Evolutionary conservation across 306 rosid genomes (phyloP).

Genomic region (Albizia julibrissin): DNA sequence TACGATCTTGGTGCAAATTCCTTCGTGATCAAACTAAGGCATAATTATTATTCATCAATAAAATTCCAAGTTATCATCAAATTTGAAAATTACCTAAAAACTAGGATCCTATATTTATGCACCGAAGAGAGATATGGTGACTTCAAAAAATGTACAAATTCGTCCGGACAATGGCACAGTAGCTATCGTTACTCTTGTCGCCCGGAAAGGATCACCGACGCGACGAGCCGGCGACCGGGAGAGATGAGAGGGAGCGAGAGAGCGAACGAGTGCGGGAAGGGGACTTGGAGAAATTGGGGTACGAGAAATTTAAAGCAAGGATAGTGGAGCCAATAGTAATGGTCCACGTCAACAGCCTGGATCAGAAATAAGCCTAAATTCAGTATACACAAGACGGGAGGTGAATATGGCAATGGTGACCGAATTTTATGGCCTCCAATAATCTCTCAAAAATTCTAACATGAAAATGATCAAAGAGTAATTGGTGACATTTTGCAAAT

Average conservation of each 20-base stretch:
- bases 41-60: neutral
- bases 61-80: neutral
- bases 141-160: neutral
- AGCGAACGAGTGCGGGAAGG: constrained; percentile 6
- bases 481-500: neutral
- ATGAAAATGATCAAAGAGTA: neutral
- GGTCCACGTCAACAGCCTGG: constrained; percentile 40
- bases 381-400: constrained; percentile 17
- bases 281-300: constrained; percentile 36
- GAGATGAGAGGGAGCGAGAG: constrained; percentile 12
- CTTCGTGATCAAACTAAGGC: neutral
- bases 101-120: neutral
- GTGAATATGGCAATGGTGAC: neutral
- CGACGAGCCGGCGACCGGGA: constrained; percentile 55
- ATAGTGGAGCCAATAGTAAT: constrained; percentile 11
- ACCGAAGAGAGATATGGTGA: neutral
- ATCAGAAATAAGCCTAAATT: constrained; percentile 21
- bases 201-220: constrained; percentile 51
- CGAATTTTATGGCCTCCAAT: constrained; percentile 1
- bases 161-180: neutral
- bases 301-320: constrained; percentile 38
- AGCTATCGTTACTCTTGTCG: constrained; percentile 46
- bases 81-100: constrained; percentile 33
- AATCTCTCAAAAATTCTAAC: neutral
- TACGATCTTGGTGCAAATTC: neutral